Evolutionary conservation across 1,139 yeast genomes (phyloP), one percentile per base, ranked within the genome.

Genomic region (Debaryomyces udenii): DNA sequence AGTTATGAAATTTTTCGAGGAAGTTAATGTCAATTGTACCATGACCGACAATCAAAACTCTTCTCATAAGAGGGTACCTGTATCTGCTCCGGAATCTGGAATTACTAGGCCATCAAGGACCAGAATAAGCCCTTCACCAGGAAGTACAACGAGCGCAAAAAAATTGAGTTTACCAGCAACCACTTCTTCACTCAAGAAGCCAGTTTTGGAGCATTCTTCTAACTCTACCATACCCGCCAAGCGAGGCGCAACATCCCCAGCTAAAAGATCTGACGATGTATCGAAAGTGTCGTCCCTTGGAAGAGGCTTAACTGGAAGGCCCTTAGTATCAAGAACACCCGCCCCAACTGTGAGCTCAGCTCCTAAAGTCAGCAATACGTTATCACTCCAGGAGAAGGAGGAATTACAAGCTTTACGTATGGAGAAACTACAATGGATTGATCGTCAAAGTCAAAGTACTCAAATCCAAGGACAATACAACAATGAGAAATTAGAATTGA

Each of bases 241-340:
- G 51, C 68, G 91, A 48, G 71, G 76, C 0, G 86, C 89, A 0
- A 68, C 86, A 0, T 83, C 89, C 0, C 90, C 90, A 0, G 73
- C 80, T 22, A 82, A 81, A 50, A 62, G 78, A 22, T 59, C 61
- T 31, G 61, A 61, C 37, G 58, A 59, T 39, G 46, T 51, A 2
- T 52, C 59, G 6, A 66, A 66, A 45, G 58, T 58, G 2, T 48
- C 66, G 0, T 56, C 68, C 9, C 55, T 52, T 39, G 67, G 70
- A 1, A 57, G 74, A 37, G 66, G 74, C 6, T 56, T 72, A 26
- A 66, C 76, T 0, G 69, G 70, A 1, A 56, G 76, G 39, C 62
- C 73, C 11, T 57, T 69, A 40, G 57, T 63, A 0, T 51, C 65
- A 9, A 45, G 59, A 27, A 38, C 35, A 22, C 29, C 38, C 3